Evolutionary conservation across 2,329 filamentous ascomycete species (phyloP), one percentile per base, ranked within the genome.

Genomic region (Colletotrichum eleusines): DNA sequence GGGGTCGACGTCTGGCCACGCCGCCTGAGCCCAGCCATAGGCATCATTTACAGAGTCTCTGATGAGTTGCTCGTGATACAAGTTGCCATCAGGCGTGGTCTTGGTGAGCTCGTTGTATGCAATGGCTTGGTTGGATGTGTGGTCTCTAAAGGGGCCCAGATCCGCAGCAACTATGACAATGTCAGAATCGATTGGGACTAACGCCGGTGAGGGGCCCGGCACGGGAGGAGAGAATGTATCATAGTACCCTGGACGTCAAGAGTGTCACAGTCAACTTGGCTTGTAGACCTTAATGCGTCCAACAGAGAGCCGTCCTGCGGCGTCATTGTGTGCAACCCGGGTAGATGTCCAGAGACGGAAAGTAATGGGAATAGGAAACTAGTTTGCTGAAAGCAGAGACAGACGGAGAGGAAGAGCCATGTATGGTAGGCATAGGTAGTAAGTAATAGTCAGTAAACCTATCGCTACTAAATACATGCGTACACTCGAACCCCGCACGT

Each of bases 91-190:
- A 0, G 74, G 67, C 0, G 73, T 73, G 1, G 73, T 73, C 31
- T 74, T 75, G 0, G 76, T 76, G 14, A 81, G 73, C 54, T 81
- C 80, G 9, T 73, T 76, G 44, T 74, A 79, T 3, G 79, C 79
- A 63, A 81, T 81, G 11, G 80, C 79, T 77, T 80, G 66, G 20
- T 81, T 81, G 1, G 80, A 81, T 7, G 80, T 81, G 50, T 78
- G 79, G 46, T 81, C 79, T n/a, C 77, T 75, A 54, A 81, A 81
- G 0, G 78, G 78, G 0, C 79, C 79, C 3, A 81, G 67, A 3
- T 75, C 71, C 18, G 75, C 73, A 35, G 78, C 77, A 35, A 80
- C 79, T 80, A 33, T 31, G n/a, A 20, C 14, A 4, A 18, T 40
- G 54, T 79, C 26, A 77, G 26, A 2, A 23, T 4, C 3, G 6